phyloP scores from a whole-genome alignment of 176 grass and related monocot species.

The Oryza meridionalis region DNA sequence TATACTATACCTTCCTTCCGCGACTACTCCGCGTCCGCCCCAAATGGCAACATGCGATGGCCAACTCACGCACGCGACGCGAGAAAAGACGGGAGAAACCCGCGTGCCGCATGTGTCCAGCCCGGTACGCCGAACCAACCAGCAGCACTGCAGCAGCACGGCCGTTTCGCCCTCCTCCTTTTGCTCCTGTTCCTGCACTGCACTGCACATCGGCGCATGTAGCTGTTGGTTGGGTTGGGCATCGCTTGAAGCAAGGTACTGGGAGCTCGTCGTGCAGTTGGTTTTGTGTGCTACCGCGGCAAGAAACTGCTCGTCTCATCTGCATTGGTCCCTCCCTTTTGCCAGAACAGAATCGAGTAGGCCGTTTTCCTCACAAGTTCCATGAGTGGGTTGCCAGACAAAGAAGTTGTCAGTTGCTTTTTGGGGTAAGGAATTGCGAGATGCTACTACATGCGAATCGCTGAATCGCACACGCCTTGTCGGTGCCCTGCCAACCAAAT shows the following conservation, averaged over 20 bases:
- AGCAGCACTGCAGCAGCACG: not conserved
- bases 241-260: constrained; percentile 12
- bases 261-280: not conserved
- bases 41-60: not conserved
- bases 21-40: not conserved
- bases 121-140: not conserved
- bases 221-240: not conserved
- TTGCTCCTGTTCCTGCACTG: too few relatives aligned
- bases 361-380: constrained; percentile 8
- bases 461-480: constrained; percentile 15
- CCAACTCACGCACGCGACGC: not conserved
- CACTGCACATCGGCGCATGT: not conserved
- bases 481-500: constrained; percentile 43
- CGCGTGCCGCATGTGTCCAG: not conserved
- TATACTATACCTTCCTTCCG: not conserved
- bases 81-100: not conserved
- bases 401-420: not conserved
- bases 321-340: not conserved
- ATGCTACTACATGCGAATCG: not conserved
- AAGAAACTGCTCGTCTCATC: not conserved
- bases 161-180: not conserved
- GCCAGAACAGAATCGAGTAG: too few relatives aligned
- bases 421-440: not conserved
- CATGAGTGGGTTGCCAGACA: not conserved
- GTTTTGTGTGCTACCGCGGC: not conserved